Base-by-base conservation (phyloP, 345 rosid genomes). In the Hevea brasiliensis region DNA sequence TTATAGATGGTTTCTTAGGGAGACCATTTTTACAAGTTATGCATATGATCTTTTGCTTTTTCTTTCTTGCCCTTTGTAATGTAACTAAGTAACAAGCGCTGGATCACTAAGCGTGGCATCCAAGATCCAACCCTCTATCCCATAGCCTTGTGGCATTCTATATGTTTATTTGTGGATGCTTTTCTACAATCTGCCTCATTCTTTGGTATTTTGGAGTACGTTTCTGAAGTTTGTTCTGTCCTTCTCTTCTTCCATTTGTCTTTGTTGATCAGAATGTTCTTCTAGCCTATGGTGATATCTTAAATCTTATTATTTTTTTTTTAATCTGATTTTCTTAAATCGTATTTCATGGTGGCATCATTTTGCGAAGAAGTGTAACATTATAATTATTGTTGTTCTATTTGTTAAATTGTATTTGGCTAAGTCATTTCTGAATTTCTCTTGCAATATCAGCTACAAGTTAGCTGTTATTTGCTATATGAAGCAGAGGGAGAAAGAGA, bases 341-440 rank as follows among this genome's bases (percentile, higher is more conserved):
- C 1, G 8, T 37, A 9, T 35, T 18, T 20, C 65, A 61, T 61
- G 20, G 65, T 47, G 68, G 65, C 32, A 42, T 44, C 6, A 21
- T 64, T 15, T 64, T 9, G 6, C n/a, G 3, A 47, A 29, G 35
- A 11, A 20, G 41, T 60, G 15, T n/a, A 35, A 23, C 27, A 20
- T 20, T 17, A 62, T 40, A 40, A 62, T 8, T 37, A 32, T 18
- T 18, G 26, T 13, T 61, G 26, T 61, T 61, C 7, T 61, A 18
- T 61, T 27, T 37, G 24, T 3, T 40, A 24, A 14, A n/a, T 21
- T 51, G 11, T 45, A 44, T 41, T 8, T 27, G 50, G 6, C n/a
- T 62, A 42, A 61, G 20, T 17, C 35, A 68, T 42, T 68, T 21
- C 67, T 66, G 29, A 41, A 74, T 47, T 24, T 59, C 67, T 59